Base-by-base conservation (phyloP, 2,329 filamentous ascomycete species). In the Botrytis paeoniae region DNA sequence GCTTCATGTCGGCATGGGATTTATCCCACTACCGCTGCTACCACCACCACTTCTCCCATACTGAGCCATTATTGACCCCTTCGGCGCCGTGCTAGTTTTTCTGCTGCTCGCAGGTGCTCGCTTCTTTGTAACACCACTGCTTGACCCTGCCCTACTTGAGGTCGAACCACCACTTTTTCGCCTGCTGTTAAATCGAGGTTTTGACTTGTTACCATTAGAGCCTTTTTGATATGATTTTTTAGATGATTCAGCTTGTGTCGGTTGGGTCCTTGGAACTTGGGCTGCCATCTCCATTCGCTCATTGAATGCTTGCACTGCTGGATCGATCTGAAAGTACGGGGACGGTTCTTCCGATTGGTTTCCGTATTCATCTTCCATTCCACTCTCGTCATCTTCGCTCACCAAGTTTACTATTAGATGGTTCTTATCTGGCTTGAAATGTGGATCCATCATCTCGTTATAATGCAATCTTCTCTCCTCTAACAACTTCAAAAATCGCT, bases 401-500 rank as follows among this genome's bases (percentile, higher is more conserved):
- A 89, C 85, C 37, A 91, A 82, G 75, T 90, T 87, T 41, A 89
- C 81, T 35, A 86, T 84, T 41, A 80, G 78, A 63, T 81, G 80
- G 70, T 80, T 81, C 14, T 74, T 73, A 70, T 82, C 80, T 18
- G 78, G 75, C 61, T 78, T 76, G 61, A 66, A 64, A 51, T 79
- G 75, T 62, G 81, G 76, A 48, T 73, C 65, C 83, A 86, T 86
- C 78, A 88, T 87, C 63, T 86, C 84, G 45, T 81, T 80, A 76
- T 89, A 90, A 57, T 83, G 82, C 0, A 78, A 74, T 43, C 85
- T 81, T 75, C 84, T 85, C 22, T 83, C 81, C 69, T 83, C 82
- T 64, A 94, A 83, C 8, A 94, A 80, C 1, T 85, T 83, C 54
- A 92, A 80, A 75, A 95, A 89, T 70, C 84, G 85, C 48, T 82